phyloP scores from a whole-genome alignment of 176 grass and related monocot species.

The Oryza brachyantha region DNA sequence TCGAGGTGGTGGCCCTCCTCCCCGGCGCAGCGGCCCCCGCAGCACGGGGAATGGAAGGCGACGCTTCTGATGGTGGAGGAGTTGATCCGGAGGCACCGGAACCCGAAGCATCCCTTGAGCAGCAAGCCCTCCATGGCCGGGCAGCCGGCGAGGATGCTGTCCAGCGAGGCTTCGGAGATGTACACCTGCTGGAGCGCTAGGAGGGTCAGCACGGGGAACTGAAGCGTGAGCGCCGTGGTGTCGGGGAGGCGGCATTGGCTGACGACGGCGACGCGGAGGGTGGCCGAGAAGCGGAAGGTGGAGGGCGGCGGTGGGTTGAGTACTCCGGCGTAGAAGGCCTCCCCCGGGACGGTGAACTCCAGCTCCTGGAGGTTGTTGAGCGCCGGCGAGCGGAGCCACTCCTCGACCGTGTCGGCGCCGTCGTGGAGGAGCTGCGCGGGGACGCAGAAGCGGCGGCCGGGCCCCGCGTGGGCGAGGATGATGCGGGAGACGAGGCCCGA shows the following conservation, averaged over 20 bases:
- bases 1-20: too few relatives aligned
- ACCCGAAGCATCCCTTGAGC: not conserved
- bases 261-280: not conserved
- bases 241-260: not conserved
- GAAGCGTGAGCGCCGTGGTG: not conserved
- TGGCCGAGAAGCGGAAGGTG: slow-evolving; percentile 16
- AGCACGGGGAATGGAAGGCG: too few relatives aligned
- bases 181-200: not conserved
- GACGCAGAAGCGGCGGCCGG: not conserved
- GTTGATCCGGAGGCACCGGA: not conserved
- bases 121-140: not conserved
- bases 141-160: not conserved
- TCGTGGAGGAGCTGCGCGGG: not conserved
- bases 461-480: not conserved
- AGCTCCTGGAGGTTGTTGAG: slow-evolving; percentile 11
- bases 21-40: too few relatives aligned
- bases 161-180: not conserved
- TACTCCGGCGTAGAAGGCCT: too few relatives aligned
- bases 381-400: not conserved
- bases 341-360: not conserved
- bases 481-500: not conserved
- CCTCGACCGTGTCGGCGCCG: not conserved
- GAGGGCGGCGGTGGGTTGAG: not conserved
- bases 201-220: not conserved
- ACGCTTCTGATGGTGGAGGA: not conserved